Conservation (phyloP, 148 eudicot species). For the Silene conica region DNA sequence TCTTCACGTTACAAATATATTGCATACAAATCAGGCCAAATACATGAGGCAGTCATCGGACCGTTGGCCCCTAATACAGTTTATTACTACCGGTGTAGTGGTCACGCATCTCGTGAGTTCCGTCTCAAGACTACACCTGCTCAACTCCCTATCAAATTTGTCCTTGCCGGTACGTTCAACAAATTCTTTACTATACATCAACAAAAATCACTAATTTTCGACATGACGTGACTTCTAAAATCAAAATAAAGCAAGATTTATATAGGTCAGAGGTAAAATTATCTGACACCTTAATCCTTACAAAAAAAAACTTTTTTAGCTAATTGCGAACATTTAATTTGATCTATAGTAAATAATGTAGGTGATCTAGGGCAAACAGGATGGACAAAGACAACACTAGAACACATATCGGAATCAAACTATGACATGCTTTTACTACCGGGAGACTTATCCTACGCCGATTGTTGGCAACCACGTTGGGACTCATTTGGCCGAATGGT, state of each 20-base stretch:
- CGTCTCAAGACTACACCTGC: slow-evolving; percentile 58
- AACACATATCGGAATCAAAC: slow-evolving; percentile 51
- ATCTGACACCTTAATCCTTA: too few species aligned
- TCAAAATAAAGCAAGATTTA: too few species aligned
- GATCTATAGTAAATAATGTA: slow-evolving; percentile 4
- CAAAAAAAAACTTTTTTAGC: too few species aligned
- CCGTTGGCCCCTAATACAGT: slow-evolving; percentile 45
- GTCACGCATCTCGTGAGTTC: slow-evolving; percentile 39
- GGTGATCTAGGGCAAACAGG: slow-evolving; percentile 86
- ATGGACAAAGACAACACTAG: slow-evolving; percentile 57
- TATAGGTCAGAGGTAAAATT: too few species aligned
- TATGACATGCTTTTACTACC: slow-evolving; percentile 64
- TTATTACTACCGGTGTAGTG: slow-evolving; percentile 56
- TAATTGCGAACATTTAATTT: too few species aligned
- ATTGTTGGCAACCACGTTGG: slow-evolving; percentile 45
- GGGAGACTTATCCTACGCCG: slow-evolving; percentile 79
- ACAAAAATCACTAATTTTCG: too few species aligned
- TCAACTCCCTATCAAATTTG: slow-evolving; percentile 55
- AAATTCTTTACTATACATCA: too few species aligned
- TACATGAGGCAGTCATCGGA: slow-evolving; percentile 54
- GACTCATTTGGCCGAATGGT: slow-evolving; percentile 68
- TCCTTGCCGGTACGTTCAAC: slow-evolving; percentile 38
- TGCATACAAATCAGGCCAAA: slow-evolving; percentile 45
- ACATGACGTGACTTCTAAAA: too few species aligned
- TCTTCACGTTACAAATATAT: slow-evolving; percentile 35